Base-by-base conservation (phyloP, 2,329 filamentous ascomycete genomes). In the Talaromyces sp. region DNA sequence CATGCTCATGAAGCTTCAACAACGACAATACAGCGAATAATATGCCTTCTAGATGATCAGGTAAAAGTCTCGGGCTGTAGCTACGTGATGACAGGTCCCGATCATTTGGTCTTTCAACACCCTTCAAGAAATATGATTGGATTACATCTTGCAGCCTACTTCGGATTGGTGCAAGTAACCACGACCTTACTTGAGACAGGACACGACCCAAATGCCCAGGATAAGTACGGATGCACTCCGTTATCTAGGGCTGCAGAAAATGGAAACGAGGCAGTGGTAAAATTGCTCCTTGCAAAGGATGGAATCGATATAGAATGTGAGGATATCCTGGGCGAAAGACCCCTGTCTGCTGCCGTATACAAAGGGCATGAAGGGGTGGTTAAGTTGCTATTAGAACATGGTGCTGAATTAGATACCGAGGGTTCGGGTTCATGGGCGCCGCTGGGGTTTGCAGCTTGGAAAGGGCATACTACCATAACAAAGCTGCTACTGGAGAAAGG, bases 51-150 rank as follows among this genome's bases (percentile, higher is more conserved):
- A 22, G 17, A 47, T 25, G 59, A 33, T 28, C 11, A 11, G 13
- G 28, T 19, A 28, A 60, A 60, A 32, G 52, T 59, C 3, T 62
- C 57, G 9, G 57, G 49, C 2, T 51, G 49, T 32, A 30, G 17
- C 19, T 36, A 62, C 19, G 61, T 42, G 4, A 27, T 53, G 19
- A 9, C n/a, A 51, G 13, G 8, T 51, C 2, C 44, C 42, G 6
- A 5, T n/a, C 6, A 6, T 15, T 5, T 17, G 5, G 0, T n/a
- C 7, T 2, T n/a, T 17, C 15, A 17, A 17, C 36, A 2, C 0
- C 36, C 17, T 39, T 39, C n/a, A n/a, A 36, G 8, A 10, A 22
- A 58, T 1, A 6, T 28, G 19, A 25, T 30, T 8, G 56, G 56
- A 10, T n/a, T 52, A 25, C 27, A 58, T 15, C 19, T 58, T 36